Percentiles rank a stretch among this genome's conserved stretches.
Conservation (phyloP, 1,284 basidiomycete genomes). For the Exobasidium rhododendri region DNA sequence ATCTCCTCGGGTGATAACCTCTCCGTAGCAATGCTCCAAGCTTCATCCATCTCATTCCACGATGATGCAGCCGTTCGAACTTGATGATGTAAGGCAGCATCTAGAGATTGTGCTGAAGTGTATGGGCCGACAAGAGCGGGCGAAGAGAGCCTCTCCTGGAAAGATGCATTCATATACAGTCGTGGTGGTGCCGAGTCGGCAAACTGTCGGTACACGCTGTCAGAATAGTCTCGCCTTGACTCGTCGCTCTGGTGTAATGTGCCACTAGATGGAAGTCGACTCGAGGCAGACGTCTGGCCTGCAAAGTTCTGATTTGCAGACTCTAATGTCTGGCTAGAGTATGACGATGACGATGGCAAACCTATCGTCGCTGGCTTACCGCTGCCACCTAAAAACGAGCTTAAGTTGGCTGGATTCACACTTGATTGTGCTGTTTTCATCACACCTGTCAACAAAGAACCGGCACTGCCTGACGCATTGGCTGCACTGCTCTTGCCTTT, state of each 20-base stretch:
- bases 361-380: not conserved
- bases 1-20: not conserved
- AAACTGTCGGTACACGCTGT: not conserved
- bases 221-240: not conserved
- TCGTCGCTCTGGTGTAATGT: not conserved
- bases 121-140: conserved; percentile 1
- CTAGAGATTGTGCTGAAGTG: not conserved
- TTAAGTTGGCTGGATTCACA: not conserved
- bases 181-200: not conserved
- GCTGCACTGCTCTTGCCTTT: not conserved
- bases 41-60: not conserved
- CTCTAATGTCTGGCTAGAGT: not conserved
- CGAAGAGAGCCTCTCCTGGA: not conserved
- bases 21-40: not conserved
- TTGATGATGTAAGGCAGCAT: not conserved
- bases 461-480: not conserved
- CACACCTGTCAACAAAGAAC: not conserved
- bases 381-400: not conserved
- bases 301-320: not conserved
- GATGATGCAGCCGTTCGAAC: not conserved
- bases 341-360: not conserved
- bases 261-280: not conserved
- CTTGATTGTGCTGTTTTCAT: not conserved
- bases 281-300: not conserved
- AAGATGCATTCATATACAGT: not conserved